These are phyloP conservation scores for Hemileia vastatrix DNA, from an alignment of 1,284 basidiomycete species.

Conservation along the genomic window DNA sequence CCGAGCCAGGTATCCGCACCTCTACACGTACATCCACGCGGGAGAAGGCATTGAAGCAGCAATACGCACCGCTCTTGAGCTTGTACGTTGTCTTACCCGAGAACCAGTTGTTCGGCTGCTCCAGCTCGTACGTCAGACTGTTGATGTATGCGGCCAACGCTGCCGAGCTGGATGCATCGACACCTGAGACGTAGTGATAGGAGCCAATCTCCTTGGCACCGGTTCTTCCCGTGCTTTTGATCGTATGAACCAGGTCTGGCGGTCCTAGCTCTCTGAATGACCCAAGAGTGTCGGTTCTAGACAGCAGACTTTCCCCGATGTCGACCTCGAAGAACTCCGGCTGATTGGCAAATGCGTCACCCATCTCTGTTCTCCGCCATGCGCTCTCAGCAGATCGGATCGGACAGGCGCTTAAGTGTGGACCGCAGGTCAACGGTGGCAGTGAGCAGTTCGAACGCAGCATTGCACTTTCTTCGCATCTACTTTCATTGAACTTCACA, in stretches of 20 bases:
- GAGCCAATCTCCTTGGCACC: slow-evolving; percentile 74
- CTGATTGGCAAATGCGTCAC: no score
- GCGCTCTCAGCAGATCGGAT: no score
- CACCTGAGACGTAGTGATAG: slow-evolving; percentile 89
- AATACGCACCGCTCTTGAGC: slow-evolving; percentile 36
- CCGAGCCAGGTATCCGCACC: slow-evolving; percentile 94
- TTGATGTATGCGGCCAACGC: slow-evolving; percentile 77
- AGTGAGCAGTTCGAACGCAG: no score
- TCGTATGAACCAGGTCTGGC: slow-evolving; percentile 88
- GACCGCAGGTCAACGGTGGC: no score
- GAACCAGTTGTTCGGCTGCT: slow-evolving; percentile 39
- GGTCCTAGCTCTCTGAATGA: slow-evolving; percentile 96
- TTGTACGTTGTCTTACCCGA: slow-evolving; percentile 37
- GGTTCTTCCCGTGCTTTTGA: slow-evolving; percentile 68
- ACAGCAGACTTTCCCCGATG: slow-evolving; percentile 75
- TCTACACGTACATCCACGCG: slow-evolving; percentile 92
- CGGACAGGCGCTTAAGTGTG: no score
- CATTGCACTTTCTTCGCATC: no score
- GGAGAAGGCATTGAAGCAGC: slow-evolving; percentile 96
- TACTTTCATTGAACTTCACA: no score
- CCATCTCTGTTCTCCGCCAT: no score
- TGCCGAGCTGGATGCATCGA: slow-evolving; percentile 93
- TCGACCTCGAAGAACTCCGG: slow-evolving; percentile 61
- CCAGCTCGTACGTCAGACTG: slow-evolving; percentile 21
- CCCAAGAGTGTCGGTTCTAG: slow-evolving; percentile 81